Evolutionary conservation across 805 yeast species (phyloP).

Genomic region (Saccharomyces mikatae): DNA sequence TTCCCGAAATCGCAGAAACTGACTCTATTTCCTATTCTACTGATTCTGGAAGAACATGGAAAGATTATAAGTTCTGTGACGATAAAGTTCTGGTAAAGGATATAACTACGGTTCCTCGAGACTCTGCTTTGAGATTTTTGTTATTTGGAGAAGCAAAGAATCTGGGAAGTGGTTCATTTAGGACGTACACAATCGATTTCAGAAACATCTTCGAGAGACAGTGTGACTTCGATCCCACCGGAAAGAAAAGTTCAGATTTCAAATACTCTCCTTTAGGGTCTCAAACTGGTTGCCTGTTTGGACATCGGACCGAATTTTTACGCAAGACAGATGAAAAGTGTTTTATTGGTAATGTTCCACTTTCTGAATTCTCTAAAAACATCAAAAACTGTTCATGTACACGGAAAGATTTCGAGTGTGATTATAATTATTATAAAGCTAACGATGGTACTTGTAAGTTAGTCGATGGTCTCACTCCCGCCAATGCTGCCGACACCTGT

Average conservation of each 20-base stretch:
- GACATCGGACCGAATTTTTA: slow-evolving; percentile 55
- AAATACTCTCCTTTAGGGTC: slow-evolving; percentile 53
- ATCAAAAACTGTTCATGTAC: slow-evolving; percentile 73
- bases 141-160: slow-evolving; percentile 47
- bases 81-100: slow-evolving; percentile 53
- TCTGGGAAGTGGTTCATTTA: slow-evolving; percentile 39
- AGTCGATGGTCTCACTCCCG: slow-evolving; percentile 64
- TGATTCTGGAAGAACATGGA: slow-evolving; percentile 79
- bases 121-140: slow-evolving; percentile 73
- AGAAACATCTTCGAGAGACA: slow-evolving; percentile 42
- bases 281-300: slow-evolving; percentile 54
- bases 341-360: slow-evolving; percentile 62
- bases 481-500: slow-evolving; percentile 58
- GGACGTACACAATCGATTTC: slow-evolving; percentile 52
- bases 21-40: slow-evolving; percentile 54
- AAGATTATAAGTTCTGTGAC: slow-evolving; percentile 52
- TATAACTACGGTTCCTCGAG: slow-evolving; percentile 84
- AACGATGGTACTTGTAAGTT: slow-evolving; percentile 78
- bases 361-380: slow-evolving; percentile 47
- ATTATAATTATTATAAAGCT: slow-evolving; percentile 67
- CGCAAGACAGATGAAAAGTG: slow-evolving; percentile 48
- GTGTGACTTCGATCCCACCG: slow-evolving; percentile 43
- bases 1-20: slow-evolving; percentile 50
- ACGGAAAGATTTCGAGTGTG: slow-evolving; percentile 88
- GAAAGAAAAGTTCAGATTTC: slow-evolving; percentile 47